Percentiles rank a stretch among this genome's conserved stretches.
Conservation (phyloP, 2,329 filamentous ascomycete species). For the Fusarium mangiferae region DNA sequence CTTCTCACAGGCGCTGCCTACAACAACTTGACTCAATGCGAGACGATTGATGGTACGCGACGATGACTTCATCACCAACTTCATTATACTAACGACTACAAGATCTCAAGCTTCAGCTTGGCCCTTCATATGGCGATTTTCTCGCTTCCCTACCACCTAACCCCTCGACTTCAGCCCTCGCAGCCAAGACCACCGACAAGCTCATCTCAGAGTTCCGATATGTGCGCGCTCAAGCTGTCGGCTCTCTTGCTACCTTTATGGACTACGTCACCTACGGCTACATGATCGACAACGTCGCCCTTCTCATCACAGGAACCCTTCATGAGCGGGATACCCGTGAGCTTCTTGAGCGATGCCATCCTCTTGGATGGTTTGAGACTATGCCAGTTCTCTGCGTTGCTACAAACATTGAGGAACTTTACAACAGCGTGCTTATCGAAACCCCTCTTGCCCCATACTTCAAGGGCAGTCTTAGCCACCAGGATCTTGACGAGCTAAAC, state of each 20-base stretch:
- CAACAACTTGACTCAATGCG: slow-evolving; percentile 95
- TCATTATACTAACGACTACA: slow-evolving; percentile 27
- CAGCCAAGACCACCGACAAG: slow-evolving; percentile 96
- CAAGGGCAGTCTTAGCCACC: slow-evolving; percentile 94
- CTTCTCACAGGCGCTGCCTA: slow-evolving; percentile 92
- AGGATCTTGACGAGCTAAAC: slow-evolving; percentile 97
- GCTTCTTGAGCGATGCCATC: slow-evolving; percentile 93
- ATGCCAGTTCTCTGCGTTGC: slow-evolving; percentile 98
- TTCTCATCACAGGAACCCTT: slow-evolving; percentile 96
- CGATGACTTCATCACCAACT: background rate
- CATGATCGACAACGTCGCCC: slow-evolving; percentile 99
- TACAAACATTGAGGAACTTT: slow-evolving; percentile 97
- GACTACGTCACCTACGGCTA: slow-evolving; percentile 99
- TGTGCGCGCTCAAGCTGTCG: slow-evolving; percentile 91
- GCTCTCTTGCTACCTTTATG: slow-evolving; percentile 93
- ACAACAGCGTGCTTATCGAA: slow-evolving; percentile 97
- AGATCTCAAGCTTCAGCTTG: slow-evolving; percentile 99
- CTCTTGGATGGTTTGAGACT: slow-evolving; percentile 98
- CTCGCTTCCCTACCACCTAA: slow-evolving; percentile 93
- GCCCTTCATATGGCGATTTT: slow-evolving; percentile 96
- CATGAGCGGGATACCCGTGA: slow-evolving; percentile 98
- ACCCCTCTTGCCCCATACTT: slow-evolving; percentile 96
- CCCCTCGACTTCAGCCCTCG: slow-evolving; percentile 94
- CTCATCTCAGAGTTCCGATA: slow-evolving; percentile 98
- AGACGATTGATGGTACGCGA: slow-evolving; percentile 88